These are phyloP conservation scores for Leccinum olivaceopallidum DNA, from an alignment of 768 basidiomycete genomes.

Conservation along the genomic window DNA sequence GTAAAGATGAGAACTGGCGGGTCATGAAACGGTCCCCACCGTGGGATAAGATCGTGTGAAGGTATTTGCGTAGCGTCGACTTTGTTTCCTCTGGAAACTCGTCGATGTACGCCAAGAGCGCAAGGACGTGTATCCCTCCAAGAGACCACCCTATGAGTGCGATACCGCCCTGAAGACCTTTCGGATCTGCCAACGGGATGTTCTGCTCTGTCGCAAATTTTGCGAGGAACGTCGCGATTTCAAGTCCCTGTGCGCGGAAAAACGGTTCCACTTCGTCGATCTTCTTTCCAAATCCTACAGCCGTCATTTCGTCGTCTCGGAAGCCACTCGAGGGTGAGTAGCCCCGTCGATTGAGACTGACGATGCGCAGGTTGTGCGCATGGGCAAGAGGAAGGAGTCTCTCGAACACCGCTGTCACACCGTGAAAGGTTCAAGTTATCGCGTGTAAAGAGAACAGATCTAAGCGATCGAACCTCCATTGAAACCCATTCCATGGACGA, in stretches of 20 bases:
- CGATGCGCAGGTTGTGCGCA: conserved; percentile 22
- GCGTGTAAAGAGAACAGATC: background rate
- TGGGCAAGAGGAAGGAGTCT: conserved; percentile 26
- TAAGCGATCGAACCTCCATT: conserved; percentile 17
- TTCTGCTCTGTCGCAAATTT: conserved; percentile 15
- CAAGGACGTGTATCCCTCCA: conserved; percentile 10
- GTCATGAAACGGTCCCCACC: conserved; percentile 9
- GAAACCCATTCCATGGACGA: conserved; percentile 23
- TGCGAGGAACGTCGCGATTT: conserved; percentile 21
- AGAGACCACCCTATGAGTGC: conserved; percentile 24
- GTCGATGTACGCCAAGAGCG: conserved; percentile 19
- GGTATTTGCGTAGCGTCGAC: conserved; percentile 15
- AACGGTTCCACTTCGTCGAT: conserved; percentile 15
- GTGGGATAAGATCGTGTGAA: conserved; percentile 21
- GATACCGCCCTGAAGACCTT: conserved; percentile 9
- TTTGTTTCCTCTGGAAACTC: conserved; percentile 5
- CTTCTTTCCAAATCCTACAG: conserved; percentile 18
- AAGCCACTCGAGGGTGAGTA: conserved; percentile 30
- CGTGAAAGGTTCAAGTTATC: background rate
- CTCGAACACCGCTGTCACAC: conserved; percentile 9
- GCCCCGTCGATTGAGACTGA: conserved; percentile 29
- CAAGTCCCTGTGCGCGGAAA: conserved; percentile 17
- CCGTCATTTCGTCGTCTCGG: conserved; percentile 8
- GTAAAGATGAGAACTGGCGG: background rate
- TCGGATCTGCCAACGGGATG: conserved; percentile 16